phyloP scores from a whole-genome alignment of 495 filamentous ascomycete genomes.

The Penicillium argentinense region DNA sequence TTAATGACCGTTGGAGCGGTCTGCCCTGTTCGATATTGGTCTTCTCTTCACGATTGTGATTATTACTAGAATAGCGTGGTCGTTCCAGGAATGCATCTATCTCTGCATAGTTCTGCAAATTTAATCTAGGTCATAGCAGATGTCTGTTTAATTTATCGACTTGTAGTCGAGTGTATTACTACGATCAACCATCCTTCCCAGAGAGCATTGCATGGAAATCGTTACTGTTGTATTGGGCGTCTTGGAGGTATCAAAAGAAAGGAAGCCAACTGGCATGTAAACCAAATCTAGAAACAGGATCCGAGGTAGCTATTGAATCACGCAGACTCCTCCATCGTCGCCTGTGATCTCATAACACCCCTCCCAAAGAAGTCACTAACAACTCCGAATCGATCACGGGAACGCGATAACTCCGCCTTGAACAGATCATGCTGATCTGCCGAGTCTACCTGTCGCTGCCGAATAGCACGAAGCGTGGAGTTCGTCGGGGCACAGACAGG shows the following conservation, averaged over 20 bases:
- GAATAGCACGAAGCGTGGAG: constrained; percentile 80
- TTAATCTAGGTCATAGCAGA: no score
- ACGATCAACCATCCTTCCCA: no score
- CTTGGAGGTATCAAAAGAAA: no score
- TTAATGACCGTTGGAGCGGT: constrained; percentile 8
- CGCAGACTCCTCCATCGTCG: constrained; percentile 37
- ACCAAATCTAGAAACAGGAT: neutral
- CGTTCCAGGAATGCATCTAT: constrained; percentile 17
- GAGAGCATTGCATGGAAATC: no score
- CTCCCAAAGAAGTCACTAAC: constrained; percentile 92
- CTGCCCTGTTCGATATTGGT: constrained; percentile 6
- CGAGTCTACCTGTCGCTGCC: constrained; percentile 82
- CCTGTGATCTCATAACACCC: constrained; percentile 72
- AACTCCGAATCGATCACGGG: constrained; percentile 80
- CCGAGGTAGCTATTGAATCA: no score
- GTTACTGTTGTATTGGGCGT: no score
- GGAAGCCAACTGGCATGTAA: no score
- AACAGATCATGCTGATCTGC: constrained; percentile 91
- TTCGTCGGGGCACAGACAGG: constrained; percentile 80
- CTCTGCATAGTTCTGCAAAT: no score
- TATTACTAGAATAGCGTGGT: constrained; percentile 17
- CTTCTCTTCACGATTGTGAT: constrained; percentile 7
- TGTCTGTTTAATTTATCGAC: no score
- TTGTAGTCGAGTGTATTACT: no score
- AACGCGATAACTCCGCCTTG: constrained; percentile 72